Base-by-base conservation (phyloP, 768 basidiomycete species). In the Leccinum rimulosum region DNA sequence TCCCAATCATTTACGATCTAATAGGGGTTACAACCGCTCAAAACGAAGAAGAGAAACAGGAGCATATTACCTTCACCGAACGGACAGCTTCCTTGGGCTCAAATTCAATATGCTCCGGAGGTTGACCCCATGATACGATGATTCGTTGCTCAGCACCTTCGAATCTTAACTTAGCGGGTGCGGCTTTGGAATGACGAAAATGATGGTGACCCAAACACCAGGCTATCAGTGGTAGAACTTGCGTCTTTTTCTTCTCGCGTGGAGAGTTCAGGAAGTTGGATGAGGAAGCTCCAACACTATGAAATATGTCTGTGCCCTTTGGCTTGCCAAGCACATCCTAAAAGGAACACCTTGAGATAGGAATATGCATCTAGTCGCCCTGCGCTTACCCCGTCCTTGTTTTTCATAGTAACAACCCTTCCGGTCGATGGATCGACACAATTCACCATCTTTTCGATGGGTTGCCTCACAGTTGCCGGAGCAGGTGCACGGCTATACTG, bases 211-310 rank as follows among this genome's bases (percentile, higher is more conserved):
- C 72, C 5, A 75, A 57, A 54, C 61, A 73, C 67, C 65, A 73
- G 8, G 68, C 74, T 7, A 43, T 12, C 35, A 73, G 53, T 38
- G 72, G 73, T 2, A 71, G 54, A 43, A n/a, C 60, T 3, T 4
- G 35, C 0, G 2, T 40, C 2, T 15, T 55, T 31, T 65, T 62
- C 31, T 33, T 63, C 47, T 57, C 57, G 6, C 59, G 64, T 15
- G 35, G 0, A 31, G 69, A 57, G 49, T 73, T 64, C 19, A 52
- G 6, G 28, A 75, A 62, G 19, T 60, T 56, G 31, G 72, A 70
- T 2, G 72, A 68, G 12, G 70, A 75, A 10, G 67, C 70, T 43
- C 63, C 66, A 12, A 75, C 40, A 12, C 6, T 50, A 57, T 75
- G 73, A 19, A 25, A 19, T 0, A 28, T 1, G 8, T 22, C 30